phyloP scores from a whole-genome alignment of 192 early-diverging fungal species.

The Powellomyces hirtus region DNA sequence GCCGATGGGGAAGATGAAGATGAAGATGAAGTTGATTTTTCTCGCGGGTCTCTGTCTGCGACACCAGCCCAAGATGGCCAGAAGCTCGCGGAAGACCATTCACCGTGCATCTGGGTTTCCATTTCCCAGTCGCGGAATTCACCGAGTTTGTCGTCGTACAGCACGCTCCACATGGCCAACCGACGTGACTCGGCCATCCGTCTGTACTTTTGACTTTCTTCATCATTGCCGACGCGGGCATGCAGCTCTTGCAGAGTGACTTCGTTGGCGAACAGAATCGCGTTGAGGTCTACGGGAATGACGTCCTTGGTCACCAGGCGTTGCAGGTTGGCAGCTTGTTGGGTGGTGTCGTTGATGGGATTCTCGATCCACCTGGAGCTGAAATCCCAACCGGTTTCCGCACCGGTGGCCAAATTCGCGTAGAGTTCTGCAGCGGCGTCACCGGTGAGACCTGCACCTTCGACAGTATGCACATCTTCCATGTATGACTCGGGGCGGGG shows the following conservation, averaged over 20 bases:
- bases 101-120: conserved; percentile 21
- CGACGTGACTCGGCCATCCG: conserved; percentile 34
- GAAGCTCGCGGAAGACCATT: conserved; percentile 48
- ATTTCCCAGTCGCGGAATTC: conserved; percentile 61
- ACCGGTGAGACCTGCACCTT: conserved; percentile 32
- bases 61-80: conserved; percentile 65
- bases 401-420: conserved; percentile 63
- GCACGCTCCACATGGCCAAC: conserved; percentile 48
- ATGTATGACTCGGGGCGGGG: conserved; percentile 70
- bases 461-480: conserved; percentile 55
- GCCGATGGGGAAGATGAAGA: neutral
- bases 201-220: conserved; percentile 23
- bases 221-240: conserved; percentile 2
- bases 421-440: conserved; percentile 41
- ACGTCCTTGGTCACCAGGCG: conserved; percentile 54
- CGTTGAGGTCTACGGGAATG: conserved; percentile 71
- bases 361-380: conserved; percentile 56
- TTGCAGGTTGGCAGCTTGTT: conserved; percentile 38
- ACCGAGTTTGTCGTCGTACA: conserved; percentile 48
- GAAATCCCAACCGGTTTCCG: conserved; percentile 76
- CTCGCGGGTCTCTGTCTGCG: conserved; percentile 19
- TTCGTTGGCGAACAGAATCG: conserved; percentile 63
- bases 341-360: neutral
- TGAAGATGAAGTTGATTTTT: neutral
- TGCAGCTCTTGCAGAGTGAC: conserved; percentile 27